Evolutionary conservation across 2,329 filamentous ascomycete species (phyloP).

Genomic region (Aureobasidium sp.): DNA sequence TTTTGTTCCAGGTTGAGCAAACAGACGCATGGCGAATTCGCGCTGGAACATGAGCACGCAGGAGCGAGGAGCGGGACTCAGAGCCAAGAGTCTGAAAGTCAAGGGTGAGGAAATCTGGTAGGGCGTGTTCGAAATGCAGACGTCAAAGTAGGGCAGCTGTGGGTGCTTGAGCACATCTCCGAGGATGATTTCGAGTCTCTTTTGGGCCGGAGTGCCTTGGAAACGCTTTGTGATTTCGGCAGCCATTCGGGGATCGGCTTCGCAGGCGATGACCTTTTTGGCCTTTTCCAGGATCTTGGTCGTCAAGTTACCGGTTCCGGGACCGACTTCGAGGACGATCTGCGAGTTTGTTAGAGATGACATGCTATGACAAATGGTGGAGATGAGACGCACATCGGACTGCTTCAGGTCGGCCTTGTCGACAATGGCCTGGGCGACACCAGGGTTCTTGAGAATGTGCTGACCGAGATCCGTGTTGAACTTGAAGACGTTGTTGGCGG

Average conservation of each 20-base stretch:
- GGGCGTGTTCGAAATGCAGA: slow-evolving; percentile 73
- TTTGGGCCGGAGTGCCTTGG: slow-evolving; percentile 77
- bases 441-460: slow-evolving; percentile 89
- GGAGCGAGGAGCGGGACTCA: slow-evolving; percentile 71
- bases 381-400: slow-evolving; percentile 51
- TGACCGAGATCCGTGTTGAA: slow-evolving; percentile 89
- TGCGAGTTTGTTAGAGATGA: neutral
- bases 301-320: slow-evolving; percentile 83
- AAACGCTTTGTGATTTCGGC: slow-evolving; percentile 92
- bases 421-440: slow-evolving; percentile 74
- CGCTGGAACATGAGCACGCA: slow-evolving; percentile 95
- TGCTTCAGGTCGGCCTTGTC: slow-evolving; percentile 86
- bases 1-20: slow-evolving; percentile 79
- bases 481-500: slow-evolving; percentile 80
- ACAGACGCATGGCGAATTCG: slow-evolving; percentile 85
- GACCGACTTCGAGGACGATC: slow-evolving; percentile 84
- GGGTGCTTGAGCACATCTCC: slow-evolving; percentile 88
- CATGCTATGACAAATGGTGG: neutral
- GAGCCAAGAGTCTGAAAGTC: slow-evolving; percentile 80
- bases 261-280: slow-evolving; percentile 76
- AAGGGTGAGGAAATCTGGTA: slow-evolving; percentile 83
- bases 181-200: slow-evolving; percentile 77
- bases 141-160: slow-evolving; percentile 69
- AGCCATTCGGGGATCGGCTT: slow-evolving; percentile 93
- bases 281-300: slow-evolving; percentile 82